These are phyloP conservation scores for Clarireedia sp. DNA, from an alignment of 2,329 filamentous ascomycete genomes.

Conservation along the genomic window DNA sequence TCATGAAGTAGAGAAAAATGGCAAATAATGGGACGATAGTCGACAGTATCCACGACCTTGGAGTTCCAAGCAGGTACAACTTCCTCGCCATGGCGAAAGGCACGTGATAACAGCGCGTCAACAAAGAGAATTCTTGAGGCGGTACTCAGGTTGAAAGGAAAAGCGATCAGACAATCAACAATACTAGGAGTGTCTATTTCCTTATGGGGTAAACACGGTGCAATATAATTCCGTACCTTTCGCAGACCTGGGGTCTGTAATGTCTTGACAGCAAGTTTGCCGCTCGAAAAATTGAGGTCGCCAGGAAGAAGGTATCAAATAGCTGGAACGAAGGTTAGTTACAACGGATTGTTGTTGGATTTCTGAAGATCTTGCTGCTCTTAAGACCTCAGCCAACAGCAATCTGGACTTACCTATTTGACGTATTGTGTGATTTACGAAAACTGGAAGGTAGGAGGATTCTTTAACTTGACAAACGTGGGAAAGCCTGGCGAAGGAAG, in stretches of 20 bases:
- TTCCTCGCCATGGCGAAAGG: constrained; percentile 14
- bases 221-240: constrained; percentile 3
- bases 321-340: neutral
- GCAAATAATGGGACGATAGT: neutral
- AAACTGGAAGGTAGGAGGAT: too few species aligned
- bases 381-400: too few species aligned
- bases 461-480: too few species aligned
- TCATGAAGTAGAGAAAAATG: neutral
- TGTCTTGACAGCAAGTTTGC: neutral
- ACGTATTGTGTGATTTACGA: too few species aligned
- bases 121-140: neutral
- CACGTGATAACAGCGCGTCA: too few species aligned
- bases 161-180: too few species aligned
- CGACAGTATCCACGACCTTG: neutral
- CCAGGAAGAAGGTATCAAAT: constrained; percentile 2
- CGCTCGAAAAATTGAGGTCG: constrained; percentile 4
- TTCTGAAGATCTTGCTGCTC: neutral
- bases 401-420: too few species aligned
- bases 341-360: too few species aligned
- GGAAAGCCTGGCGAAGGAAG: too few species aligned
- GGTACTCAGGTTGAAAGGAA: neutral
- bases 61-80: neutral
- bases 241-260: neutral
- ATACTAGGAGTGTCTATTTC: neutral
- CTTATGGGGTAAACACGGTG: neutral